A percentile compares a stretch with the other conserved stretches of the same genome.
These are phyloP conservation scores for Wickerhamiella vanderwaltii DNA, from an alignment of 805 yeast species.

Conservation along the genomic window DNA sequence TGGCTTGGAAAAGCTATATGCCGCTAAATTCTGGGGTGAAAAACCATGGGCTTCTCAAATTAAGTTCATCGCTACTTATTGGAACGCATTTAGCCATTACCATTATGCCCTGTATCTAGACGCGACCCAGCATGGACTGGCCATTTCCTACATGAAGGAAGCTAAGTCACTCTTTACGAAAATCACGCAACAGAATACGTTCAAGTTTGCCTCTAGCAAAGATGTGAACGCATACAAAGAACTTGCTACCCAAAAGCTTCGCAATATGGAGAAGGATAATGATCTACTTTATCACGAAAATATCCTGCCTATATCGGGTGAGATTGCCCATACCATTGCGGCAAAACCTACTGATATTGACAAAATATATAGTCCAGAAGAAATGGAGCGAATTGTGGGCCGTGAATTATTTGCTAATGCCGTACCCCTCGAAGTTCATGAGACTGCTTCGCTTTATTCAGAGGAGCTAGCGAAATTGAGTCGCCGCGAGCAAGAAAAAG, in stretches of 20 bases:
- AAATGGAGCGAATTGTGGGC: slow-evolving; percentile 37
- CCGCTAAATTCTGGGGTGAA: slow-evolving; percentile 32
- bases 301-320: slow-evolving; percentile 56
- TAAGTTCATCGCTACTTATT: slow-evolving; percentile 42
- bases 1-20: slow-evolving; percentile 26
- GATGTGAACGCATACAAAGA: slow-evolving; percentile 7
- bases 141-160: slow-evolving; percentile 50
- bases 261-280: slow-evolving; percentile 58
- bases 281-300: slow-evolving; percentile 78
- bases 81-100: slow-evolving; percentile 47
- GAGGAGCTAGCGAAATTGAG: slow-evolving; percentile 75
- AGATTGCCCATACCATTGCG: slow-evolving; percentile 56
- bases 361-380: slow-evolving; percentile 31
- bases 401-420: slow-evolving; percentile 61
- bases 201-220: slow-evolving; percentile 7
- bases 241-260: slow-evolving; percentile 11
- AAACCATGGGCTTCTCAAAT: slow-evolving; percentile 41
- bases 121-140: slow-evolving; percentile 54
- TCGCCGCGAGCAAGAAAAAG: slow-evolving; percentile 59
- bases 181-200: slow-evolving; percentile 11
- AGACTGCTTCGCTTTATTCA: slow-evolving; percentile 73
- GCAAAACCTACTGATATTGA: slow-evolving; percentile 45
- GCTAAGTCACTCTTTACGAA: slow-evolving; percentile 28
- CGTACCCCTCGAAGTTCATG: slow-evolving; percentile 78
- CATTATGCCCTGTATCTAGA: slow-evolving; percentile 47